Evolutionary conservation across 805 yeast genomes (phyloP).

Genomic region (Yarrowia divulgata): DNA sequence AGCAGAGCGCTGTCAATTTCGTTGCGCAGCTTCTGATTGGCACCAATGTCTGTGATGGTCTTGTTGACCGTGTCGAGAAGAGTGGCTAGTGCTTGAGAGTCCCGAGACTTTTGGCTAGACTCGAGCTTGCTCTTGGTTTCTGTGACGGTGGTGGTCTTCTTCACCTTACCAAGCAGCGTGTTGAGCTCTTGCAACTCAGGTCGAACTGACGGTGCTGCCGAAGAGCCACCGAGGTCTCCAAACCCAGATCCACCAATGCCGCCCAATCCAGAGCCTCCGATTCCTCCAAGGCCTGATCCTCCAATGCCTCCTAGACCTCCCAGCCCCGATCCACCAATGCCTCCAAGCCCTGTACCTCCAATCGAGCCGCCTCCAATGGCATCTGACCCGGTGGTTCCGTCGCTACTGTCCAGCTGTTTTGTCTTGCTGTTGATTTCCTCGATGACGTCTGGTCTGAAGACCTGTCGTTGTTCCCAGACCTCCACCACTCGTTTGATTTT

Average conservation of each 20-base stretch:
- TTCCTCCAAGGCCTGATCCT: constrained; percentile 26
- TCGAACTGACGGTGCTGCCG: neutral
- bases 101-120: constrained; percentile 15
- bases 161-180: constrained; percentile 17
- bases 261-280: constrained; percentile 23
- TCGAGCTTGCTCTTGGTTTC: constrained; percentile 30
- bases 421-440: constrained; percentile 47
- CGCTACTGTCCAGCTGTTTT: constrained; percentile 26
- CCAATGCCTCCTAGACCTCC: constrained; percentile 37
- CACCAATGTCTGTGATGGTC: constrained; percentile 17
- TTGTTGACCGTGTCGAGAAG: constrained; percentile 21
- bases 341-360: constrained; percentile 39
- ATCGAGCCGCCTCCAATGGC: constrained; percentile 8
- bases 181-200: constrained; percentile 26
- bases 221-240: constrained; percentile 27
- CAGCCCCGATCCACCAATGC: constrained; percentile 27
- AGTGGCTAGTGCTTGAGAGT: neutral
- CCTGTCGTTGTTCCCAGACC: constrained; percentile 71
- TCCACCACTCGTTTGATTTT: constrained; percentile 64
- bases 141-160: constrained; percentile 24
- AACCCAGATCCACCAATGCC: constrained; percentile 32
- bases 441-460: constrained; percentile 54
- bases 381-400: neutral
- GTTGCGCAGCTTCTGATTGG: constrained; percentile 22
- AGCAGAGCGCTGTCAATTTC: constrained; percentile 12